Base-by-base conservation (phyloP, 2,329 filamentous ascomycete genomes). In the Claviceps paspali region DNA sequence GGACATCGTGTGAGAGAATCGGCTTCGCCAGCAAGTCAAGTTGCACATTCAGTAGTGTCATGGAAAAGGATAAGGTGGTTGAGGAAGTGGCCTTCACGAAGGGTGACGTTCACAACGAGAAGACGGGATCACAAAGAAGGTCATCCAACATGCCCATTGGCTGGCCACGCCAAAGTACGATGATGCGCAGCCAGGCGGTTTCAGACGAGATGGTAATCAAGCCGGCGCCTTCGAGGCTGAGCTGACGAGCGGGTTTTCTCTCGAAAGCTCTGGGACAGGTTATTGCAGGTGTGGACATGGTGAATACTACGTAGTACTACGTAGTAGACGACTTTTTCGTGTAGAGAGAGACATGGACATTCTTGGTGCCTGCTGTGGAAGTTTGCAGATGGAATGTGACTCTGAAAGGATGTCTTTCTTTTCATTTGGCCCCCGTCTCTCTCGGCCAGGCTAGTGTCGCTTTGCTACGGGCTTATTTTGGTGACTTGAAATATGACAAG, bases 61-160 rank as follows among this genome's bases (percentile, higher is more conserved):
- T 30, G 29, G 46, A 47, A 3, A 49, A 44, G 15, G 49, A 43
- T 12, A 39, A 46, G 11, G 21, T 40, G 11, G 30, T 38, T 3
- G 43, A 43, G 22, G 33, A 39, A 11, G 32, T 43, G 3, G 33
- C 46, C 0, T 36, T 52, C 6, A 35, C 36, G 7, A 36, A 49
- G n/a, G 48, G 44, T 3, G 43, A 40, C 5, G 36, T 48, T 7
- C 45, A 48, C 15, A 46, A 41, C n/a, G 38, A 45, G 29, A 46
- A 38, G n/a, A 32, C 29, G 6, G 41, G 33, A 10, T 28, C 26
- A 2, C 46, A 49, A 11, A 50, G 49, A 29, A 52, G 54, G 29
- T 27, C 46, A 10, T 59, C 56, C 7, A 59, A 47, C 23, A 60
- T 60, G 58, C 56, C 58, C 1, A 43, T 52, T 6, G 58, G 58